Conservation (phyloP, 2,329 filamentous ascomycete species). For the Chalaropsis ovoidea region DNA sequence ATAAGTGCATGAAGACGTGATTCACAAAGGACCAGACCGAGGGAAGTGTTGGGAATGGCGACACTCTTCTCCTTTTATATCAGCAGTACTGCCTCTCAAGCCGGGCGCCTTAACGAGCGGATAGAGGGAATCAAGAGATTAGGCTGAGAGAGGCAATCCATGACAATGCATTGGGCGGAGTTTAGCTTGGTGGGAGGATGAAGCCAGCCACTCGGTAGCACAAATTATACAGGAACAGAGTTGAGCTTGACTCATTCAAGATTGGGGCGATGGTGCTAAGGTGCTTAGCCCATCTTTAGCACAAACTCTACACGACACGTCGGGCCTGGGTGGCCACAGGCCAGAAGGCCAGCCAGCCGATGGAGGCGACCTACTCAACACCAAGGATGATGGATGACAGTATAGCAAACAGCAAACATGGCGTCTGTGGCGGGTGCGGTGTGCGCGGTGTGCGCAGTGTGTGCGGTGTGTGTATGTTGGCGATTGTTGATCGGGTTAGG, state of each 20-base stretch:
- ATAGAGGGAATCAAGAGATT: background rate
- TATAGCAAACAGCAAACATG: background rate
- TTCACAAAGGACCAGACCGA: background rate
- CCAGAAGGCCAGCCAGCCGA: background rate
- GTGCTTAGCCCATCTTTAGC: background rate
- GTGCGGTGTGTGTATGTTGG: background rate
- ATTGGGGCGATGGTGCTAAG: background rate
- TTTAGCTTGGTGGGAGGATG: background rate
- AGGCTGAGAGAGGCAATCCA: background rate
- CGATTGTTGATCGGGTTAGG: background rate
- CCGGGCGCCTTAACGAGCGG: too few species aligned
- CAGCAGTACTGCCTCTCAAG: too few species aligned
- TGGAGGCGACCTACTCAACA: constrained; percentile 5
- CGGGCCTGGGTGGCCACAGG: background rate
- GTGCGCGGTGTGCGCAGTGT: background rate
- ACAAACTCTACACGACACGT: background rate
- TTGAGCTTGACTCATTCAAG: background rate
- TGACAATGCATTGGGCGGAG: background rate
- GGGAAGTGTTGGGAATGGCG: background rate
- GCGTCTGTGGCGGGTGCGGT: too few species aligned
- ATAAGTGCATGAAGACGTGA: background rate
- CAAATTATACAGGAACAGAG: background rate
- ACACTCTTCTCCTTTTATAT: background rate
- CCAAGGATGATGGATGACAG: background rate
- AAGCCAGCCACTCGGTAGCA: background rate